Base-by-base conservation (phyloP, 768 basidiomycete species). In the Goffeauzyma gilvescens region DNA sequence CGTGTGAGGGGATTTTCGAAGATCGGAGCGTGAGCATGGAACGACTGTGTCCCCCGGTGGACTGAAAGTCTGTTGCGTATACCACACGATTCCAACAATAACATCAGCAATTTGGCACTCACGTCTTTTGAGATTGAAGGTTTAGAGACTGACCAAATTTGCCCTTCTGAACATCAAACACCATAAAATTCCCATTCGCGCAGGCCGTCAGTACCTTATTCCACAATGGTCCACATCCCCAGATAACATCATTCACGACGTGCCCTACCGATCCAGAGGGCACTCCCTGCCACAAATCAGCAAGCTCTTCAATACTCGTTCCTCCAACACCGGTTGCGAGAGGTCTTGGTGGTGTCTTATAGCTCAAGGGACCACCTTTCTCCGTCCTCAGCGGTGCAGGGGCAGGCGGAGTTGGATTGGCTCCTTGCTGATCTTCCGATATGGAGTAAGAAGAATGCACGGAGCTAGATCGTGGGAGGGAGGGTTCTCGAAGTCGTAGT, bases 161-260 rank as follows among this genome's bases (percentile, higher is more conserved):
- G 20, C 51, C 55, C 31, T 50, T 57, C 32, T 45, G 48, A 2
- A 54, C 50, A 38, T 63, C 61, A 39, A 63, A 60, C 1, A 63
- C 38, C 45, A 59, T 44, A 21, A 60, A 49, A 41, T 58, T 63
- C 2, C 61, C 61, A 26, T 56, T 54, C 13, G 57, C 53, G 22
- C 51, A 53, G 14, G 59, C 58, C 7, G 57, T 57, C 21, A 54
- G 49, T 28, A 63, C 48, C 44, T 59, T 60, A 28, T 46, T 56
- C 4, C 52, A 51, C 36, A 55, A 54, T 8, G 49, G 58, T 62
- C 57, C 59, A 0, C 51, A 48, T 8, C 59, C 61, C 61, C 61
- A 63, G 33, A 59, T 59, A 4, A 63, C 27, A 42, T 52, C 54
- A 33, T 57, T 60, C 4, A 63, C 55, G 26, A 53, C 52, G 31